A percentile compares a stretch with the other conserved stretches of the same genome.
These are phyloP conservation scores for Daldinia loculata DNA, from an alignment of 495 filamentous ascomycete species.

Conservation along the genomic window DNA sequence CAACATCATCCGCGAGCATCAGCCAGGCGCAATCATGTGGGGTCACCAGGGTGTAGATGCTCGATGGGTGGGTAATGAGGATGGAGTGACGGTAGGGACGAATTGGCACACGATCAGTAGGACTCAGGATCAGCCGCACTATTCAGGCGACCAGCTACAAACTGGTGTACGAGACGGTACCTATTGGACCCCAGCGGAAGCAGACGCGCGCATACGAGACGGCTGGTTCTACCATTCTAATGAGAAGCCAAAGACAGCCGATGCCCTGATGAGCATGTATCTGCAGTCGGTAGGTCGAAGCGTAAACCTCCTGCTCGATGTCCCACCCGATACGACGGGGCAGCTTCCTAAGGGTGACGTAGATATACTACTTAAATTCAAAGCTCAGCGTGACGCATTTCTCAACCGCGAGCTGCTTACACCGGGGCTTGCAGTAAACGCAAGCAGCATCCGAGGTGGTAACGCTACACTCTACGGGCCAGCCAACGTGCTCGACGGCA, in stretches of 20 bases:
- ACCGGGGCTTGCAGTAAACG: conserved; percentile 22
- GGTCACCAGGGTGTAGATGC: conserved; percentile 44
- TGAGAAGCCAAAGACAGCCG: conserved; percentile 39
- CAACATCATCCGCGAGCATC: conserved; percentile 40
- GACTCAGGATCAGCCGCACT: conserved; percentile 40
- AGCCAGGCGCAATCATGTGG: conserved; percentile 46
- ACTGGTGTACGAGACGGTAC: conserved; percentile 39
- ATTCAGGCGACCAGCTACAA: conserved; percentile 34
- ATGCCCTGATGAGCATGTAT: conserved; percentile 41
- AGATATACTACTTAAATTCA: conserved; percentile 35
- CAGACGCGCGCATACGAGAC: conserved; percentile 40
- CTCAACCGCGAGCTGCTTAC: conserved; percentile 28
- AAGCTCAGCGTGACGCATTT: conserved; percentile 36
- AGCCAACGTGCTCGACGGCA: conserved; percentile 36
- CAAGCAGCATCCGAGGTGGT: conserved; percentile 37
- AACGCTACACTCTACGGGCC: conserved; percentile 34
- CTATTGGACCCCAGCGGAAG: conserved; percentile 43
- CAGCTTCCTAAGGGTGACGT: conserved; percentile 33
- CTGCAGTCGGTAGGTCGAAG: conserved; percentile 42
- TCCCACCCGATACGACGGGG: conserved; percentile 42
- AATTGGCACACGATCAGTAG: conserved; percentile 45
- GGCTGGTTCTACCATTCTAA: conserved; percentile 45
- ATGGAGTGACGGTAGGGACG: conserved; percentile 39
- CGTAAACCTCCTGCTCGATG: conserved; percentile 44
- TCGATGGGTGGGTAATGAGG: conserved; percentile 45